Percentiles rank a stretch among this genome's conserved stretches.
phyloP scores from a whole-genome alignment of 2,329 filamentous ascomycete genomes.

The Aspergillus phoenicis region DNA sequence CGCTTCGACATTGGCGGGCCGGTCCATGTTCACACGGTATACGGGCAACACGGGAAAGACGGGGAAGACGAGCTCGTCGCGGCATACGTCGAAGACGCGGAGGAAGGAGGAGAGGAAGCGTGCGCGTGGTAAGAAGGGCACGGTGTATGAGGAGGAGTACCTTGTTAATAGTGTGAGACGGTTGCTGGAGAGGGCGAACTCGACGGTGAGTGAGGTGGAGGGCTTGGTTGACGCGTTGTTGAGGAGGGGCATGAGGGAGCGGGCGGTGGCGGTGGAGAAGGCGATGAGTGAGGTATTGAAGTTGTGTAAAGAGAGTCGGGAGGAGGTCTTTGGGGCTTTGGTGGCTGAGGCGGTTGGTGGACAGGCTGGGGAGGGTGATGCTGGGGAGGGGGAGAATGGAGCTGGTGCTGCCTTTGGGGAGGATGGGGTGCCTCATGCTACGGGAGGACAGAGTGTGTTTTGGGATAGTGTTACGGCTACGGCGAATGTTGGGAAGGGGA shows the following conservation, averaged over 20 bases:
- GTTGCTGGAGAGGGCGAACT: slow-evolving; percentile 79
- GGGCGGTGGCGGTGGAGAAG: slow-evolving; percentile 74
- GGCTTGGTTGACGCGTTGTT: slow-evolving; percentile 75
- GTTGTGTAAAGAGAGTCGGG: slow-evolving; percentile 66
- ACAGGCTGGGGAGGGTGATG: slow-evolving; percentile 26
- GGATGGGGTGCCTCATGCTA: slow-evolving; percentile 15
- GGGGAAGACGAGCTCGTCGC: slow-evolving; percentile 50
- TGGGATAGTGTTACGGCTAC: slow-evolving; percentile 45
- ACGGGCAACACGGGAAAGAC: slow-evolving; percentile 54
- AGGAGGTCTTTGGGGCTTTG: slow-evolving; percentile 66
- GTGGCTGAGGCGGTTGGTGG: slow-evolving; percentile 1
- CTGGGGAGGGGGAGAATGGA: slow-evolving; percentile 9
- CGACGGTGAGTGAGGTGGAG: slow-evolving; percentile 70
- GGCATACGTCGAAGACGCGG: slow-evolving; percentile 85
- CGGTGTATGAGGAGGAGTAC: slow-evolving; percentile 97
- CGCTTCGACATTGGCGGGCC: slow-evolving; percentile 71
- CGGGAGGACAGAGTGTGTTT: slow-evolving; percentile 39
- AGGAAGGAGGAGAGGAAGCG: slow-evolving; percentile 92
- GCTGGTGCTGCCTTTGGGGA: slow-evolving; percentile 20
- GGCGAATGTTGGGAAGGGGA: slow-evolving; percentile 38
- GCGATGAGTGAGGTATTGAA: slow-evolving; percentile 74
- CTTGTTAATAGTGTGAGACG: slow-evolving; percentile 83
- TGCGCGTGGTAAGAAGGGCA: slow-evolving; percentile 91
- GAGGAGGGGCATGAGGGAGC: slow-evolving; percentile 81
- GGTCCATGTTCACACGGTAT: slow-evolving; percentile 91